Evolutionary conservation across 257 asterid species (phyloP), one percentile per base, ranked within the genome.

Genomic region (Fraxinus excelsior): DNA sequence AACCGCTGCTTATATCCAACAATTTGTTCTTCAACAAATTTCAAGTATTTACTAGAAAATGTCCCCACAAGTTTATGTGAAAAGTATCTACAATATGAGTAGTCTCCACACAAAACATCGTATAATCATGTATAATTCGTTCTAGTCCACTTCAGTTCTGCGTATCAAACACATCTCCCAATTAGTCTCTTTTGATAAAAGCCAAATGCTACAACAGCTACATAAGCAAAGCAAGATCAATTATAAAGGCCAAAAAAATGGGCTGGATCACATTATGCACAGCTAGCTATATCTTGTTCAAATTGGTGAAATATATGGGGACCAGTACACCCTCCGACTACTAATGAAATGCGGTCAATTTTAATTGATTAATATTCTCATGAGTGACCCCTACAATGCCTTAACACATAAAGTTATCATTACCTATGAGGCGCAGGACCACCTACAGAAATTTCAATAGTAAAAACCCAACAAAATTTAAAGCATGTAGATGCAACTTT

Each of bases 381-480:
- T n/a, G 67, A 44, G 65, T 46, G 83, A 84, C 84, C 85, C 82
- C 76, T 56, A 71, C 70, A 67, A 60, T 73, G 44, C 70, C 82
- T 82, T 31, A 77, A 82, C 81, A 79, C 64, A 65, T 51, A 86
- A 58, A 51, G 69, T 72, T 80, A 80, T 83, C 74, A 79, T 34
- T 60, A 49, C 80, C 73, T 77, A 83, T 38, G 37, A 83, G 78
- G 58, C 62, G 64, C 66, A 40, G 91, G 90, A 81, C 91, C 88
- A 87, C 91, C 72, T 77, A 40, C 26, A 51, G 31, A 40, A 72
- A 37, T 29, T 62, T 49, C 37, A 18, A 80, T 82, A 72, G 64
- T 44, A 58, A 67, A 34, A 70, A 42, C 69, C 70, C 7, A 58
- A 35, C 29, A 70, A 51, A 76, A 65, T 74, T 72, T 31, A 19